Percentiles rank a stretch among this genome's conserved stretches.
These are phyloP conservation scores for Coemansia sp. DNA, from an alignment of 192 early-diverging fungal genomes.

Conservation along the genomic window DNA sequence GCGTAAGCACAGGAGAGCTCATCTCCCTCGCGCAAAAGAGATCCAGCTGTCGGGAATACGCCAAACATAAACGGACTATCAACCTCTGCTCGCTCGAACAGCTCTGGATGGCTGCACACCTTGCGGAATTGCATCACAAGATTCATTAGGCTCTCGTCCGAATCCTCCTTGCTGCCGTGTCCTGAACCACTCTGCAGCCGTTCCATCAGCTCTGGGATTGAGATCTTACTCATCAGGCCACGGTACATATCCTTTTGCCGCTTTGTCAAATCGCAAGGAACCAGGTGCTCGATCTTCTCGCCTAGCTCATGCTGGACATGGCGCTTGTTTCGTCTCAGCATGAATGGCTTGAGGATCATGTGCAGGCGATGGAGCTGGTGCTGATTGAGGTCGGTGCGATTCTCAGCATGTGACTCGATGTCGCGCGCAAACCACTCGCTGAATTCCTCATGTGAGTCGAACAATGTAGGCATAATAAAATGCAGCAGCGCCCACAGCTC, in stretches of 20 bases:
- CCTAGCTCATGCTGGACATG: conserved; percentile 90
- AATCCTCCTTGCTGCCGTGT: conserved; percentile 61
- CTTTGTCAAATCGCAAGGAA: conserved; percentile 76
- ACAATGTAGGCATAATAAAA: conserved; percentile 94
- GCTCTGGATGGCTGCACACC: conserved; percentile 85
- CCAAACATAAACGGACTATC: conserved; percentile 67
- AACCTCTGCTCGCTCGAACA: conserved; percentile 87
- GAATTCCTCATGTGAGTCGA: conserved; percentile 92
- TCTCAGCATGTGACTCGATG: conserved; percentile 87
- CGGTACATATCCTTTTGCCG: conserved; percentile 73
- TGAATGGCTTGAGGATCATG: conserved; percentile 94
- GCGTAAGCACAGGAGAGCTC: conserved; percentile 61
- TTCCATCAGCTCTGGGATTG: conserved; percentile 72
- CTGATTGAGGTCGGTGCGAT: conserved; percentile 75
- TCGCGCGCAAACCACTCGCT: conserved; percentile 94
- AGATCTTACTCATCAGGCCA: conserved; percentile 76
- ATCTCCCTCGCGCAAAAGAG: conserved; percentile 64
- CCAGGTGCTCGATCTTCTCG: conserved; percentile 86
- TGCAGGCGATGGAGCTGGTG: conserved; percentile 83
- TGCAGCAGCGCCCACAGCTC: conserved; percentile 92
- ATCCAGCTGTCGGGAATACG: conserved; percentile 59
- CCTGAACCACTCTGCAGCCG: conserved; percentile 58
- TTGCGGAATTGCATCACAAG: conserved; percentile 94
- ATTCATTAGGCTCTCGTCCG: conserved; percentile 84
- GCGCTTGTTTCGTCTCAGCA: conserved; percentile 87